Evolutionary conservation across 768 basidiomycete genomes (phyloP), one percentile per base, ranked within the genome.

Genomic region (Leccinum barrowsii): DNA sequence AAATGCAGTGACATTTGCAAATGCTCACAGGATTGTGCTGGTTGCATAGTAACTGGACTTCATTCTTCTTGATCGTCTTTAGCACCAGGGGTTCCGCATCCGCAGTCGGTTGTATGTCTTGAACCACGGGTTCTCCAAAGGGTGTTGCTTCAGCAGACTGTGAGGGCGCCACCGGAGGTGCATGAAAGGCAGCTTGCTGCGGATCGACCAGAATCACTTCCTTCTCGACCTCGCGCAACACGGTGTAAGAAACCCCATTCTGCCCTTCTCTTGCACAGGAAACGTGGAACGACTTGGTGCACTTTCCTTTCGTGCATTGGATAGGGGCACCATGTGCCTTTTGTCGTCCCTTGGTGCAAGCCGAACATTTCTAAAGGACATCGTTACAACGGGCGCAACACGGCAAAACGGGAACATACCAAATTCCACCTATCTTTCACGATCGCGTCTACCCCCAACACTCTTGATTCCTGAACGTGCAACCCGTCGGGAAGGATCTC

Each of bases 291-390:
- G 95, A 91, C 69, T 90, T 91, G 11, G 90, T 80, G 65, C 95
- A 98, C 75, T 94, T 96, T 48, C 94, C 94, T 72, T 91, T 92
- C 15, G 92, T 91, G 70, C 95, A 98, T 68, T 98, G 95, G 24
- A 97, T 86, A 24, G 88, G 89, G 1, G 89, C 90, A 17, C 89
- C 92, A 60, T 91, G 92, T 0, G 75, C 77, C 66, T 87, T 90
- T 11, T 77, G 72, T 34, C 80, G 79, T 46, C 75, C 80, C 70
- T 86, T 92, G n/a, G 80, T 78, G 70, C 95, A 98, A 0, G 86
- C 83, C 7, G 86, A 82, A 71, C 96, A 99, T 89, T 96, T 97
- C 94, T 98, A 57, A n/a, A 30, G 42, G 22, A 52, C 32, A 13
- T 50, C 34, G 37, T 61, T 30, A 61, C 0, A 51, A 37, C 2